Conservation (phyloP, 2,329 filamentous ascomycete genomes). For the Samsoniella hepiali region DNA sequence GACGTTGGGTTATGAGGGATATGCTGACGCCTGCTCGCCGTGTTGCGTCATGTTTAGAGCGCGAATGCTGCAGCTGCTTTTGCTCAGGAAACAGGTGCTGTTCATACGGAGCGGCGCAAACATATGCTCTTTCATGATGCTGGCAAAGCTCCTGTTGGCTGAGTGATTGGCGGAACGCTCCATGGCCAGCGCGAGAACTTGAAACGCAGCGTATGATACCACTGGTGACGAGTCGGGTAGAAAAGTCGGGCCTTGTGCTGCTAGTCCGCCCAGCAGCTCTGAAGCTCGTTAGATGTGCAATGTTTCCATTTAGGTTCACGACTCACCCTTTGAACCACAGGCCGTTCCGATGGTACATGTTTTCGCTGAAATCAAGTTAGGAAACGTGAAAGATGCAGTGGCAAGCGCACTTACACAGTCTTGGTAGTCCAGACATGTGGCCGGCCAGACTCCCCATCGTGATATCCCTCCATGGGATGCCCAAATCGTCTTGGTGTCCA, state of each 20-base stretch:
- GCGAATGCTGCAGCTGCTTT: constrained; percentile 13
- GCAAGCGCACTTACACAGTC: constrained; percentile 20
- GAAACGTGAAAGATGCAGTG: background rate
- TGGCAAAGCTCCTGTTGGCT: background rate
- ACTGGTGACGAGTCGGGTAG: constrained; percentile 26
- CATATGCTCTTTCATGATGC: constrained; percentile 15
- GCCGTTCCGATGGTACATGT: constrained; percentile 20
- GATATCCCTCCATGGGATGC: constrained; percentile 24
- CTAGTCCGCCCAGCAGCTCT: background rate
- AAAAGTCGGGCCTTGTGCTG: constrained; percentile 20
- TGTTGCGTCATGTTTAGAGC: constrained; percentile 17
- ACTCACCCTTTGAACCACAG: constrained; percentile 18
- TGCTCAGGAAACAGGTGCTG: constrained; percentile 18
- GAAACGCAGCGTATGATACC: constrained; percentile 27
- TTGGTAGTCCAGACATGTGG: constrained; percentile 26
- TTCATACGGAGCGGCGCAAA: constrained; percentile 24
- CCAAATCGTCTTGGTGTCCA: background rate
- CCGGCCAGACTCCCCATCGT: constrained; percentile 25
- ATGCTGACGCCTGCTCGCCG: constrained; percentile 23
- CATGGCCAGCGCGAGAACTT: constrained; percentile 26
- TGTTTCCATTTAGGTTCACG: no score
- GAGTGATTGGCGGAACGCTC: background rate
- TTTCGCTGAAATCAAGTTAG: constrained; percentile 5
- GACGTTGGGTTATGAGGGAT: background rate
- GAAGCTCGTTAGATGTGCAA: no score